Evolutionary conservation across 768 basidiomycete genomes (phyloP).

Genomic region (Leccinum sublutescens): DNA sequence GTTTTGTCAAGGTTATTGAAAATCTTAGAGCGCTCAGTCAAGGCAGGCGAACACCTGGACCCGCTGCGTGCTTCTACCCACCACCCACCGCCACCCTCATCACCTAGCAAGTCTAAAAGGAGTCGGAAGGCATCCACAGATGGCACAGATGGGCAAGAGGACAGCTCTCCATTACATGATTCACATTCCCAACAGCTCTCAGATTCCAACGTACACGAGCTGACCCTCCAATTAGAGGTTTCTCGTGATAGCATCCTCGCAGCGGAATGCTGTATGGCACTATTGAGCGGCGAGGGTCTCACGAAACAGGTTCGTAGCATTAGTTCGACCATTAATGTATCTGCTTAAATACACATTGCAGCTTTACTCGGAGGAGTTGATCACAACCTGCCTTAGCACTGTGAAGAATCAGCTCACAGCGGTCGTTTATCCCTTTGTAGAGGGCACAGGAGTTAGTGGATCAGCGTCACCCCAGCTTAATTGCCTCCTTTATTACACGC

Average conservation of each 20-base stretch:
- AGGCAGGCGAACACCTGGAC: constrained; percentile 70
- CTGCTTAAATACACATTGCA: constrained; percentile 29
- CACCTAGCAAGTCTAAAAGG: constrained; percentile 49
- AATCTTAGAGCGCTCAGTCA: constrained; percentile 76
- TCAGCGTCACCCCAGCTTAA: constrained; percentile 49
- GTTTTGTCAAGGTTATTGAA: constrained; percentile 67
- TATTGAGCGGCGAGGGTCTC: constrained; percentile 75
- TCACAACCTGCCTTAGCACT: constrained; percentile 70
- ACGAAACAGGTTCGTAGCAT: constrained; percentile 72
- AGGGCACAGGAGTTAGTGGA: constrained; percentile 50
- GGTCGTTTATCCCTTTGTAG: constrained; percentile 84
- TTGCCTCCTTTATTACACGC: constrained; percentile 46
- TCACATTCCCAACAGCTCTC: constrained; percentile 32
- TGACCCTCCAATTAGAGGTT: constrained; percentile 53
- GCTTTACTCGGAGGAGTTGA: constrained; percentile 94
- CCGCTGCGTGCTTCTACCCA: constrained; percentile 51
- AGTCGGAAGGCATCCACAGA: constrained; percentile 33
- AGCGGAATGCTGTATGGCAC: constrained; percentile 77
- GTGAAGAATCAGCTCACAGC: constrained; percentile 80
- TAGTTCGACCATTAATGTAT: background rate
- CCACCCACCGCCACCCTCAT: constrained; percentile 27
- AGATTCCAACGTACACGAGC: constrained; percentile 48
- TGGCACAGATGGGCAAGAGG: constrained; percentile 4
- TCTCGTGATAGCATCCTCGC: constrained; percentile 76
- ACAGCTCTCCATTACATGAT: constrained; percentile 4